Evolutionary conservation across 305 asterid genomes (phyloP).

Genomic region (Lippia alba): DNA sequence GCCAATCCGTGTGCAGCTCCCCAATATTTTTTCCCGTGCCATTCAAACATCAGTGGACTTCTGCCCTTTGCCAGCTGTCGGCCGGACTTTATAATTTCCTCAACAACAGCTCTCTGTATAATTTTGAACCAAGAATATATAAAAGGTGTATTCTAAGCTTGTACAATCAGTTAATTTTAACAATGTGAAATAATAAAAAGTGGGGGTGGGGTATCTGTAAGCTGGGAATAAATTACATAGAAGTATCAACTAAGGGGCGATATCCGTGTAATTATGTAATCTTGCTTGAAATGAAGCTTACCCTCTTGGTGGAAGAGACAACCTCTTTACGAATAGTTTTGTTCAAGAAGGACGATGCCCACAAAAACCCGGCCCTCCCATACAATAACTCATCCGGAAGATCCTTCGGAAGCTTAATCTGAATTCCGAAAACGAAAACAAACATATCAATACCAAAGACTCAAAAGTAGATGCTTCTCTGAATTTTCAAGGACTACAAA

Average conservation of each 20-base stretch:
- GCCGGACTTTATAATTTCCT: slow-evolving; percentile 69
- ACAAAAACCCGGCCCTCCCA: slow-evolving; percentile 83
- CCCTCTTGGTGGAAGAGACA: slow-evolving; percentile 61
- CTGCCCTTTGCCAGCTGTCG: slow-evolving; percentile 55
- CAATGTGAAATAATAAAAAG: no score
- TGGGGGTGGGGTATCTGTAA: no score
- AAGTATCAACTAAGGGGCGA: no score
- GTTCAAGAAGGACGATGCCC: slow-evolving; percentile 82
- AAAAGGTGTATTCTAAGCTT: slow-evolving; percentile 7
- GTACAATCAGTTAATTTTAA: no score
- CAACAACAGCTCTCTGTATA: slow-evolving; percentile 60
- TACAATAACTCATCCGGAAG: slow-evolving; percentile 74
- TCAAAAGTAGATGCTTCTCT: neutral
- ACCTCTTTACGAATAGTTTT: slow-evolving; percentile 59
- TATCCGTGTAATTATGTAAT: no score
- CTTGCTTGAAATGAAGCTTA: slow-evolving; percentile 30
- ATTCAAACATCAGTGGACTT: slow-evolving; percentile 81
- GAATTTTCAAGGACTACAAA: neutral
- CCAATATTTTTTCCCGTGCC: slow-evolving; percentile 89
- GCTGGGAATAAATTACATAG: no score
- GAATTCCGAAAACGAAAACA: slow-evolving; percentile 6
- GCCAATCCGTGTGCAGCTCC: slow-evolving; percentile 96
- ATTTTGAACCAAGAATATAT: neutral
- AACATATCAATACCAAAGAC: neutral
- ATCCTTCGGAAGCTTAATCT: slow-evolving; percentile 72